Evolutionary conservation across 192 early-diverging fungal genomes (phyloP), one percentile per base, ranked within the genome.

Genomic region (Backusella liffmaniae): DNA sequence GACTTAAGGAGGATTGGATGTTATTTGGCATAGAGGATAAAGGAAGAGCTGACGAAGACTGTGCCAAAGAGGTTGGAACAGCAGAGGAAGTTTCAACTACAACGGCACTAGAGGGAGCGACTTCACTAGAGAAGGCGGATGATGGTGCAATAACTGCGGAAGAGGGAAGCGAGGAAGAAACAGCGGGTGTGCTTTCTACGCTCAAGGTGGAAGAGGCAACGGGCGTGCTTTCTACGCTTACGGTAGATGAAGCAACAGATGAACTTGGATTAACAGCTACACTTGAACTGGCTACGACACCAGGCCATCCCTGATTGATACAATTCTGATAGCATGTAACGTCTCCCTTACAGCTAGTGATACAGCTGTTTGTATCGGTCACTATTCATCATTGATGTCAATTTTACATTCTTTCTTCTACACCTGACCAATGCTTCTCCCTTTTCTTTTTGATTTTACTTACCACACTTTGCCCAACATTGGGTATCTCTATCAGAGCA

Each of bases 381-480:
- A 62, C 56, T 62, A 62, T 23, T 29, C 23, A 62, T 4, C 21
- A 29, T 26, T 29, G 2, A 62, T 23, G 4, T 62, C 8, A 62
- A 62, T 29, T 12, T 3, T 29, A 8, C 56, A 62, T 62, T 13
- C 12, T 8, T 29, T 29, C 29, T 62, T 21, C 21, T 2, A 5
- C 7, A 18, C 8, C 3, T 21, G 2, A 2, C 21, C 1, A 56
- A 56, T 4, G 9, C 0, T 21, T 53, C 5, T n/a, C 56, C 4
- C 26, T 21, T 53, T 51, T 51, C 9, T 9, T 56, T 1, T 56
- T 12, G 7, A 0, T 62, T 59, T 12, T 10, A 59, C 53, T 59
- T 59, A 59, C 53, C 53, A 59, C 53, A 59, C 23, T 59, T 59
- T 23, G 53, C n/a, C 53, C 53, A 59, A 23, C 56, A 62, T n/a